Evolutionary conservation across 768 basidiomycete species (phyloP).

Genomic region (Lactarius hengduanensis): DNA sequence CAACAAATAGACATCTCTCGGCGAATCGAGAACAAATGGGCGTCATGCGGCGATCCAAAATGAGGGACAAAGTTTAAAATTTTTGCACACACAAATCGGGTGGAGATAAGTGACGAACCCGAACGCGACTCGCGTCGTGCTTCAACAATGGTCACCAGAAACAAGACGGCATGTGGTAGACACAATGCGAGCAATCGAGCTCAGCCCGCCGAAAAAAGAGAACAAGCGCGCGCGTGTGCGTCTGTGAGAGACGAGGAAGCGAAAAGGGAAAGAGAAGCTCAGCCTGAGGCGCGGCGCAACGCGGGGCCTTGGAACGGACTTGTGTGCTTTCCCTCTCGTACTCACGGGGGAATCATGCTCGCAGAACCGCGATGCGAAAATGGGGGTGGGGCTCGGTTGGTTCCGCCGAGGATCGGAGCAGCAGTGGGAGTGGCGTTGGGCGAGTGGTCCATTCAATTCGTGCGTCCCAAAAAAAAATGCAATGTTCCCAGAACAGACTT

Average conservation of each 20-base stretch:
- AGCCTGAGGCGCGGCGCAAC: conserved; percentile 14
- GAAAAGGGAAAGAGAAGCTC: conserved; percentile 5
- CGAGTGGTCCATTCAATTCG: not conserved
- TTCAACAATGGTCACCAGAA: conserved; percentile 13
- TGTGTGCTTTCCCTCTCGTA: not conserved
- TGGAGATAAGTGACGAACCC: not conserved
- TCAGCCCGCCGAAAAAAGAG: not conserved
- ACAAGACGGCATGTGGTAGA: not conserved
- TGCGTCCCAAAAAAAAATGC: not conserved
- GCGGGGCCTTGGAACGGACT: conserved; percentile 2
- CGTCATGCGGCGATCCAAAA: conserved; percentile 14
- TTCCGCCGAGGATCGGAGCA: conserved; percentile 12
- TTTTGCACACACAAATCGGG: not conserved
- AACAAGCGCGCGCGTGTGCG: not conserved
- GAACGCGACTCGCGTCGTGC: not conserved
- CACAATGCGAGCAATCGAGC: not conserved
- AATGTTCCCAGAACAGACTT: conserved; percentile 20
- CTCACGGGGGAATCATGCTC: not conserved
- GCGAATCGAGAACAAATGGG: conserved; percentile 22
- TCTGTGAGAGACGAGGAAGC: not conserved
- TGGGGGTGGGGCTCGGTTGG: not conserved
- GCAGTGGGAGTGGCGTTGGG: not conserved
- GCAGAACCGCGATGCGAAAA: not conserved
- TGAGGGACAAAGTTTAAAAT: conserved; percentile 18
- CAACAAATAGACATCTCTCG: conserved; percentile 18